Base-by-base conservation (phyloP, 495 filamentous ascomycete species). In the Massariosphaeria phaeospora region DNA sequence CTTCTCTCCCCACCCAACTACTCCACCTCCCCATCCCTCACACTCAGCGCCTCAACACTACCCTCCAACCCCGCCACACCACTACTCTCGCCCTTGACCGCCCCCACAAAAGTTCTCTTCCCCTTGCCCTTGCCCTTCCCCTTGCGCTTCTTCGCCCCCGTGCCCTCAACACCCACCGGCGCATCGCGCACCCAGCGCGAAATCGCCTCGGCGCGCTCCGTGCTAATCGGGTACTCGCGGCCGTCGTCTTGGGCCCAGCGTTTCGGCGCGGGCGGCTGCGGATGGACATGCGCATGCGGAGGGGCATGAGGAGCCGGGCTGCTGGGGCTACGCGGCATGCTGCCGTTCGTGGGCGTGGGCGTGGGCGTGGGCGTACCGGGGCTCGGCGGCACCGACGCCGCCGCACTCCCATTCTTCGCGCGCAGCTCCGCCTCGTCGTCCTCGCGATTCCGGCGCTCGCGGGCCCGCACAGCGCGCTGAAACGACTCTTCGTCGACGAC, bases 151-250 rank as follows among this genome's bases (percentile, higher is more conserved):
- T 60, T 67, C 57, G 54, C 63, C 36, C 57, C 58, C 10, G 56
- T 46, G 35, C 66, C 63, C 54, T 68, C 57, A 41, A 48, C 48
- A 8, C 45, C 51, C 18, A 66, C 29, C 46, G 81, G 81, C n/a
- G 78, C 83, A 52, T 85, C 83, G 24, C 70, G 72, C 40, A 90
- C 77, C 86, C 86, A 90, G 21, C 80, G 71, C 3, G 81, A 77
- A 42, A 90, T 75, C 29, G 77, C 78, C 35, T 78, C 74, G 0
- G 85, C 86, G 31, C 86, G 74, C 47, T 86, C 84, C 6, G 83
- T 86, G 3, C 76, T 73, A 57, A 86, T 80, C 0, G 81, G 79
- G 65, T 85, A 85, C 54, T 88, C 84, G 63, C 76, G 79, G 3
- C 76, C 80, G 52, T 83, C 80, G 34, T 81, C 79, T 44, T 79